These are phyloP conservation scores for Beauveria sp. DNA, from an alignment of 2,329 filamentous ascomycete genomes.

Conservation along the genomic window DNA sequence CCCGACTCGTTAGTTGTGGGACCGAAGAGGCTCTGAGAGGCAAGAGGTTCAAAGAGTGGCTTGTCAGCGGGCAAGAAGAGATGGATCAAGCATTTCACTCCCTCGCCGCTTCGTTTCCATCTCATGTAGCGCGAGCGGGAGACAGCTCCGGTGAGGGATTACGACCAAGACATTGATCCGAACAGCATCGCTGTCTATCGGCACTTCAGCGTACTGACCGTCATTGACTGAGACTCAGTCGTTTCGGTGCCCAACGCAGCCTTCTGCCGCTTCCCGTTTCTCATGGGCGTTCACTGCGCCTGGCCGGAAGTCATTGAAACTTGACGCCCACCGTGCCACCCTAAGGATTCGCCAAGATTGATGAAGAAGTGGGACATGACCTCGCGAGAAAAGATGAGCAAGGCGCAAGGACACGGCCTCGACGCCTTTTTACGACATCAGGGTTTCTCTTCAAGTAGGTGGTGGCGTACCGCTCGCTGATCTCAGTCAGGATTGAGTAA, in stretches of 20 bases:
- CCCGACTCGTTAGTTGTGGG: background rate
- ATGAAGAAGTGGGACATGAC: background rate
- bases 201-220: conserved; percentile 25
- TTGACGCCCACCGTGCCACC: background rate
- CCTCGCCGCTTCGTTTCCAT: background rate
- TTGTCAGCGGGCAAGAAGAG: background rate
- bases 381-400: background rate
- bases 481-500: background rate
- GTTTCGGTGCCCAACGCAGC: background rate
- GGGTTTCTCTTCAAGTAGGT: conserved; percentile 2
- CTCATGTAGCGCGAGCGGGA: background rate
- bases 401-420: background rate
- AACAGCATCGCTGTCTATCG: conserved; percentile 34
- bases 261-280: background rate
- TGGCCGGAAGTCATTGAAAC: background rate
- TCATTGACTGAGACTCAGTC: conserved; percentile 38
- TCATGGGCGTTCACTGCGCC: background rate
- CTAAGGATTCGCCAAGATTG: background rate
- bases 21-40: background rate
- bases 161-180: conserved; percentile 26
- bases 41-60: background rate
- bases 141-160: background rate
- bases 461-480: conserved; percentile 1
- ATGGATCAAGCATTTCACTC: background rate
- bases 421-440: background rate